Evolutionary conservation across 768 basidiomycete genomes (phyloP), one percentile per base, ranked within the genome.

Genomic region (Boletus reticulatus): DNA sequence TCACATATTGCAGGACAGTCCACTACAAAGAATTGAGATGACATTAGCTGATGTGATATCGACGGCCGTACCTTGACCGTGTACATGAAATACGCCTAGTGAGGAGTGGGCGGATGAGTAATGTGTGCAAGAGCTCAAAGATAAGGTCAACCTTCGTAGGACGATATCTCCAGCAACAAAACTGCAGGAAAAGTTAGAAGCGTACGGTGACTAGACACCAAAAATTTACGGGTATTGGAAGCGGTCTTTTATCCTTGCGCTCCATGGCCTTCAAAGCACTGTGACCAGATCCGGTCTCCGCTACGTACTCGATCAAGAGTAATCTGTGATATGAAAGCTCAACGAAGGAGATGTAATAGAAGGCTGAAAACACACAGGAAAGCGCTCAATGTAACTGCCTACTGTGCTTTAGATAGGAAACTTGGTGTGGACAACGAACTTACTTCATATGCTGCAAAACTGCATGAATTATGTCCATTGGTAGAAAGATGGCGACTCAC

Each of bases 1-100:
- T 81, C 22, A 90, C 84, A 67, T 94, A 96, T 80, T 97, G 94
- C 56, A 97, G 73, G 8, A 96, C 93, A 39, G 82, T 77, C 91
- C 92, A 95, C 83, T 92, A 48, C 19, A 52, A 42, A 55, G 22
- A 22, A 20, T 36, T 55, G 31, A 49, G n/a, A 39, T 55, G 17
- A 19, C 11, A 27, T 19, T n/a, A 27, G 38, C 13, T 50, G 9
- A 13, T 8, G 14, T 44, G 27, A 37, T 9, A n/a, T 44, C n/a
- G 19, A 49, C 6, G 4, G 19, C 27, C 72, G 7, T 61, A 87
- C 92, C 77, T 92, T 92, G 67, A 92, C 72, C 11, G 90, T 86
- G 65, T 92, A 87, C 84, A 95, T 90, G 68, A 96, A 96, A 72
- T 95, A 93, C 3, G 87, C 77, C 84, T 89, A 38, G 24, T 19